Conservation (phyloP, 306 rosid genomes). For the Crataegus laevigata region DNA sequence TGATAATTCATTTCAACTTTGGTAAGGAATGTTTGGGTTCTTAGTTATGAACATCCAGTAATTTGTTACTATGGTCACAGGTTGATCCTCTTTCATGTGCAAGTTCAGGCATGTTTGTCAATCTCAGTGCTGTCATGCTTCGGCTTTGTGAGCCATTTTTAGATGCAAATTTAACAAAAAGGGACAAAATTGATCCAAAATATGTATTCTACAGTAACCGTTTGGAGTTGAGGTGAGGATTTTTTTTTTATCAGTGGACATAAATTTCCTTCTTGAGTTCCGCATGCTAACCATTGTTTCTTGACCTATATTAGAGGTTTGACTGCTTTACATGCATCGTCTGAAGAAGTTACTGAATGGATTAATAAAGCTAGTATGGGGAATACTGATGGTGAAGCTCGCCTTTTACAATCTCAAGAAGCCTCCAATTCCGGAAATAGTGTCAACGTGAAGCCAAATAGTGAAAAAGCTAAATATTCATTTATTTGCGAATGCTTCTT, state of each 20-base stretch:
- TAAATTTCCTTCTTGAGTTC: slow-evolving; percentile 12
- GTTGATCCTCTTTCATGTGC: slow-evolving; percentile 90
- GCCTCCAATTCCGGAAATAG: slow-evolving; percentile 75
- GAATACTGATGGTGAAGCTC: slow-evolving; percentile 52
- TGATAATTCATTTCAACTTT: background rate
- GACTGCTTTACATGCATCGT: slow-evolving; percentile 96
- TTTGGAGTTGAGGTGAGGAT: slow-evolving; percentile 69
- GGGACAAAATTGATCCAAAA: slow-evolving; percentile 82
- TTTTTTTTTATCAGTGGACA: slow-evolving; percentile 1
- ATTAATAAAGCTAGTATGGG: slow-evolving; percentile 37
- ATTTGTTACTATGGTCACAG: slow-evolving; percentile 26
- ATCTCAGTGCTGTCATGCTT: slow-evolving; percentile 94
- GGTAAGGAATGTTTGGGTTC: background rate
- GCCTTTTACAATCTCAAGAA: slow-evolving; percentile 77
- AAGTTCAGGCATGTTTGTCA: slow-evolving; percentile 99
- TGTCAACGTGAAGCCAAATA: slow-evolving; percentile 28
- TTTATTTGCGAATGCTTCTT: slow-evolving; percentile 99
- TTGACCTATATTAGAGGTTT: slow-evolving; percentile 53
- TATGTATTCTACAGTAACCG: slow-evolving; percentile 75
- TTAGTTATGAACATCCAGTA: background rate
- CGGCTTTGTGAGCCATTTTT: slow-evolving; percentile 91
- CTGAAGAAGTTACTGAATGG: slow-evolving; percentile 93
- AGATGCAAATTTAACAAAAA: slow-evolving; percentile 78
- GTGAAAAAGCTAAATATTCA: slow-evolving; percentile 59
- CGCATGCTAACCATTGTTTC: slow-evolving; percentile 28